Base-by-base conservation (phyloP, 1,284 basidiomycete species). In the Cryptococcus floricola region DNA sequence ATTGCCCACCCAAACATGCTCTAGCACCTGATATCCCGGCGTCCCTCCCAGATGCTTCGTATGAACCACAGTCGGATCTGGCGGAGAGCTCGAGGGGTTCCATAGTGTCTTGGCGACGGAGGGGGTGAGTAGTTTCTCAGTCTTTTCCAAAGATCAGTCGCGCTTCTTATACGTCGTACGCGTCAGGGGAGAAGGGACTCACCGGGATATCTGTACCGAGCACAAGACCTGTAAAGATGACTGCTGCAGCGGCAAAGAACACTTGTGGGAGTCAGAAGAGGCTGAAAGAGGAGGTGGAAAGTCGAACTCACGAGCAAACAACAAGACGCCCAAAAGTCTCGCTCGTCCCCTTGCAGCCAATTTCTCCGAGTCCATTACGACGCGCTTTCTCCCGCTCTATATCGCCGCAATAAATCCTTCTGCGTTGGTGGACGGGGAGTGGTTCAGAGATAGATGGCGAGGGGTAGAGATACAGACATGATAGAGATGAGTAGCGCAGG, bases 21-120 rank as follows among this genome's bases (percentile, higher is more conserved):
- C 55, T 34, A 66, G 50, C 1, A 60, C 54, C 43, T 64, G 56
- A 55, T 58, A 62, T 0, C 65, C 65, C 27, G 65, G 62, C 27
- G 58, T 41, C n/a, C 62, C 65, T 8, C 61, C 64, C 16, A 61
- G 51, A 43, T 50, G 54, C 34, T 39, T 59, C 14, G 53, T 51
- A 7, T 52, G 50, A 13, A 50, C 43, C n/a, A 53, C 31, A 2
- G 13, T 43, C 25, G 57, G 57, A 31, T 59, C 53, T 8, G 57
- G 53, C 18, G 54, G 51, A 42, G 41, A 23, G 9, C 8, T 18
- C 10, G 41, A 42, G 14, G 16, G 41, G 41, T 42, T n/a, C 16
- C 41, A n/a, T 42, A 23, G 14, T 12, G 19, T 42, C 41, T n/a
- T 42, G 9, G 19, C 41, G 12, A 42, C 19, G 10, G 41, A 42